Evolutionary conservation across 2,329 filamentous ascomycete species (phyloP).

Genomic region (Albophoma yamanashiensis): DNA sequence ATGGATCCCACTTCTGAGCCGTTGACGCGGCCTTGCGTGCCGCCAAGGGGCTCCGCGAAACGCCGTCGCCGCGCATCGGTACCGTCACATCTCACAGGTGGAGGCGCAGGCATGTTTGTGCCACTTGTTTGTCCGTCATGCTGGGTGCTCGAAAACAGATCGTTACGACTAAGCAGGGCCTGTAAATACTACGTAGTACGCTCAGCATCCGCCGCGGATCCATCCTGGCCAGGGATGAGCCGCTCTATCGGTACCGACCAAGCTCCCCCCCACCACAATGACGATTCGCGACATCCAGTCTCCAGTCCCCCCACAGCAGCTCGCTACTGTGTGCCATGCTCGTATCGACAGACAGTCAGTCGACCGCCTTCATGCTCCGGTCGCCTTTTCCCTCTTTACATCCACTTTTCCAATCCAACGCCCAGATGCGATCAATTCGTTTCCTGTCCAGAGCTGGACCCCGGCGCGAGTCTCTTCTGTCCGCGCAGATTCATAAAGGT

Average conservation of each 20-base stretch:
- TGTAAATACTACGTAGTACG: no score
- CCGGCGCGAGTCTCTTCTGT: neutral
- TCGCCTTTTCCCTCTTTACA: neutral
- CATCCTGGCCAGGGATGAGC: neutral
- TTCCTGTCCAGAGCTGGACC: neutral
- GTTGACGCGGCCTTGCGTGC: neutral
- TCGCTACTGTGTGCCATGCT: neutral
- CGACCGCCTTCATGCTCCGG: neutral
- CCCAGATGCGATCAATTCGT: neutral
- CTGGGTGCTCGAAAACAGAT: neutral
- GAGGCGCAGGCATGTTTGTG: neutral
- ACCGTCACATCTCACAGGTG: neutral
- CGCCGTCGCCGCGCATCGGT: neutral
- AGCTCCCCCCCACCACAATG: neutral
- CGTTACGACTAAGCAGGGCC: neutral
- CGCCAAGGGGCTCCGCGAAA: neutral
- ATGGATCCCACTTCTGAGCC: neutral
- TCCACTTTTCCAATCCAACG: neutral
- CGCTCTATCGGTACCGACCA: neutral
- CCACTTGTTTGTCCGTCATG: neutral
- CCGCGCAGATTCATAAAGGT: neutral
- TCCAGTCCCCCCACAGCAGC: neutral
- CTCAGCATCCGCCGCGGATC: neutral
- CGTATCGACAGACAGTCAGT: neutral
- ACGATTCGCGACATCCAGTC: neutral